Base-by-base conservation (phyloP, 106 monocot species). In the Cymbidium sinense region DNA sequence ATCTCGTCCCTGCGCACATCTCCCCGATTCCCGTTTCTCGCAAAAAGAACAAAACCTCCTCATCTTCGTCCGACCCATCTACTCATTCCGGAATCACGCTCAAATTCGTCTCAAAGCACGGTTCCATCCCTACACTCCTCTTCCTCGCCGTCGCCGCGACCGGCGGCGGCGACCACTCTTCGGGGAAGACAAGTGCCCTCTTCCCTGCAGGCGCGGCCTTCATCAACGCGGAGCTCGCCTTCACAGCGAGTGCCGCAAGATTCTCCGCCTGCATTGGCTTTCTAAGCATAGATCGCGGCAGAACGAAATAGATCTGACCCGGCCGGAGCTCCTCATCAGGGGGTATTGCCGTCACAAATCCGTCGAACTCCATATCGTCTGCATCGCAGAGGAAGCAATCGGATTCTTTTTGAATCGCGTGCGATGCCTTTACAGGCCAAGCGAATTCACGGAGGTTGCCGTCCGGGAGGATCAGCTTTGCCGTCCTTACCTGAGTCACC, bases 291-390 rank as follows among this genome's bases (percentile, higher is more conserved):
- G 86, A 79, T 70, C 73, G 55, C 6, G 86, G 86, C 35, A 86
- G 77, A 3, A 80, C 77, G 41, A 86, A 86, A 34, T 86, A 86
- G 20, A 86, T 72, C 73, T 83, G 79, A 18, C 86, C 86, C n/a
- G 43, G 72, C 47, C 70, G 82, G 23, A 86, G 64, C 79, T 79
- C 76, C 50, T 86, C 82, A 15, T 71, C 73, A 21, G 62, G 75
- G 18, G 18, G 13, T n/a, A 85, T 72, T 17, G 51, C 81, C 28
- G 44, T 29, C 31, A 86, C 65, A 39, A n/a, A 76, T 19, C 82
- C 54, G 50, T 80, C 82, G 79, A 86, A 71, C 36, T 86, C 86
- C 82, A 86, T 82, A 17, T 76, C 86, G 76, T 86, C 86, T 25
- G 86, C 75, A 43, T 78, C 81, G 77, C 86, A 86, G 36, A 86